Percentiles rank a stretch among this genome's conserved stretches.
Evolutionary conservation across 106 monocot genomes (phyloP).

Genomic region (Vanilla planifolia): DNA sequence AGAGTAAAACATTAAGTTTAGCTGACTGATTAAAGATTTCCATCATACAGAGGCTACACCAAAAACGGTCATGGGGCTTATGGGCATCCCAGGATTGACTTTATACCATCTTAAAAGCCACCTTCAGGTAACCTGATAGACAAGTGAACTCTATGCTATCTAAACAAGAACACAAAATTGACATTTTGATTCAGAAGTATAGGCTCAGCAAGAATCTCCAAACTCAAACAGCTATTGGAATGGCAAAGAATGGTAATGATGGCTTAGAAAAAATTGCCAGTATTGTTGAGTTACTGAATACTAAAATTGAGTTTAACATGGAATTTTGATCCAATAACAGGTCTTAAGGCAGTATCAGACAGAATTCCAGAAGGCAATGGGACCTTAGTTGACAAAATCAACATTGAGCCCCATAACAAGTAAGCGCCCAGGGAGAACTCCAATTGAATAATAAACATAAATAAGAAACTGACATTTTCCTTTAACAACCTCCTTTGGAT

Average conservation of each 20-base stretch:
- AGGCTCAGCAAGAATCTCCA: conserved; percentile 55
- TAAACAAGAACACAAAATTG: not conserved
- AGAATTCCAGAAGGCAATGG: conserved; percentile 34
- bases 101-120: conserved; percentile 70
- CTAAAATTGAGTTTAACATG: not conserved
- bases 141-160: not conserved
- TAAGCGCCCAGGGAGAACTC: conserved; percentile 18
- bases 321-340: conserved; percentile 9
- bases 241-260: conserved; percentile 31
- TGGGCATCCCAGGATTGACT: conserved; percentile 63
- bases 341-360: conserved; percentile 21
- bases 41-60: conserved; percentile 49
- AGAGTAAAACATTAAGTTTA: not conserved
- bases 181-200: conserved; percentile 38
- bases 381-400: conserved; percentile 17
- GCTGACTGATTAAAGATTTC: conserved; percentile 1
- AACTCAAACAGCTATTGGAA: conserved; percentile 18
- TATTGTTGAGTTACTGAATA: not conserved
- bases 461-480: not conserved
- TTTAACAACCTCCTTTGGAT: conserved; percentile 7
- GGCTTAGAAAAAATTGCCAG: not conserved
- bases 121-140: conserved; percentile 36
- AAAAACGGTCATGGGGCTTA: conserved; percentile 61
- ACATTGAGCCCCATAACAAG: conserved; percentile 33
- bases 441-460: not conserved